phyloP scores from a whole-genome alignment of 164 flowering plant genomes.

The Magnolia sinica region DNA sequence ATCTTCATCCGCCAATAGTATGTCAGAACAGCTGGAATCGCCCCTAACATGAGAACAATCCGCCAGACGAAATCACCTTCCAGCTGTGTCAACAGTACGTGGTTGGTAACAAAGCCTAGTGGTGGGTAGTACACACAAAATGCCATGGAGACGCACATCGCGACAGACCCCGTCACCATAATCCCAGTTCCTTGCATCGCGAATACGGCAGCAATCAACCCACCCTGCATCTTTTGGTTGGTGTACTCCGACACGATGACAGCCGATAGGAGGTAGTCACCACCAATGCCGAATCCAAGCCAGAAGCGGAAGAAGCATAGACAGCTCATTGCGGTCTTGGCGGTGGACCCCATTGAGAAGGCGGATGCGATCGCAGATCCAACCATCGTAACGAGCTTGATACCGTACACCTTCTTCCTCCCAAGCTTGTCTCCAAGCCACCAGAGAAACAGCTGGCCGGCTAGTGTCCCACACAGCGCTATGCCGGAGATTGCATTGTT shows the following conservation, averaged over 20 bases:
- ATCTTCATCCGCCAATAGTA: too few species aligned
- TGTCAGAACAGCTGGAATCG: too few species aligned
- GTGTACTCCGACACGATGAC: slow-evolving; percentile 27
- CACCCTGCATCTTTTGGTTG: slow-evolving; percentile 20
- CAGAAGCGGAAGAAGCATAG: slow-evolving; percentile 34
- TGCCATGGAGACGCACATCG: slow-evolving; percentile 33
- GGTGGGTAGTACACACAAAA: slow-evolving; percentile 14
- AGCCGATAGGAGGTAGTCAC: slow-evolving; percentile 25
- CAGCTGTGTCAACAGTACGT: too few species aligned
- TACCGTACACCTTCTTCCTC: slow-evolving; percentile 43
- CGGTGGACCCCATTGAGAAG: slow-evolving; percentile 38
- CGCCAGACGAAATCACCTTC: too few species aligned
- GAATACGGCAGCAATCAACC: slow-evolving; percentile 22
- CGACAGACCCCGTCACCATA: slow-evolving; percentile 21
- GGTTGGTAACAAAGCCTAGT: too few species aligned
- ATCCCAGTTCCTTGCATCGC: slow-evolving; percentile 28
- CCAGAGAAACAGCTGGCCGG: slow-evolving; percentile 53
- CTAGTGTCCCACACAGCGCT: slow-evolving; percentile 47
- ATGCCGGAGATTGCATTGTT: slow-evolving; percentile 41
- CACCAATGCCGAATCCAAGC: slow-evolving; percentile 27
- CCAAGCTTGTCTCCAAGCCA: slow-evolving; percentile 60
- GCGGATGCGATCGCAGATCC: slow-evolving; percentile 52
- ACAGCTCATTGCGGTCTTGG: slow-evolving; percentile 26
- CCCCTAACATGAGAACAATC: too few species aligned
- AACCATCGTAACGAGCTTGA: slow-evolving; percentile 53